A percentile compares a stretch with the other conserved stretches of the same genome.
Conservation (phyloP, 2,329 filamentous ascomycete species). For the Rhinocladiella similis region DNA sequence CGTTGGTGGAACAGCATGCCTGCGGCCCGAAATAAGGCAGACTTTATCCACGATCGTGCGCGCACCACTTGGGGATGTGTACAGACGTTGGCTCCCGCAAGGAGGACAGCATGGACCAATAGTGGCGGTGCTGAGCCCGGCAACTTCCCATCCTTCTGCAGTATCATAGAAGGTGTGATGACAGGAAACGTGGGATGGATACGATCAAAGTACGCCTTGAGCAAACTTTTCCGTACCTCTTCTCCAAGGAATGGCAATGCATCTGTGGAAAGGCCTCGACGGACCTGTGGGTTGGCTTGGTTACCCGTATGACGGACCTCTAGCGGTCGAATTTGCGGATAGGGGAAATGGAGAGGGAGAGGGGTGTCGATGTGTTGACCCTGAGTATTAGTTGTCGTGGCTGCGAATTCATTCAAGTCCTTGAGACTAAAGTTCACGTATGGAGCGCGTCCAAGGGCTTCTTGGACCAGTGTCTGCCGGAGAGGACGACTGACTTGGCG, state of each 20-base stretch:
- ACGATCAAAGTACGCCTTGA: slow-evolving; percentile 52
- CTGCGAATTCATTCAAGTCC: background rate
- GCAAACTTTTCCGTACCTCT: slow-evolving; percentile 40
- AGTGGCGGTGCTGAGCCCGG: slow-evolving; percentile 48
- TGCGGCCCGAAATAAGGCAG: slow-evolving; percentile 54
- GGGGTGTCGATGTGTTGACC: background rate
- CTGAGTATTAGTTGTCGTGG: background rate
- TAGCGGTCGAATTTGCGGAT: background rate
- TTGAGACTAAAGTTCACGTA: too few relatives aligned
- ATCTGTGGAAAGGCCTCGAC: background rate
- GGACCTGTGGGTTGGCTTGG: background rate
- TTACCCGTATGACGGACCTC: too few relatives aligned
- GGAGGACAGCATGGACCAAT: slow-evolving; percentile 51
- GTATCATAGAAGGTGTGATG: slow-evolving; percentile 53
- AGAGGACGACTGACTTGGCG: too few relatives aligned
- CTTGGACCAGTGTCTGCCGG: too few relatives aligned
- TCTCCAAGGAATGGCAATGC: background rate
- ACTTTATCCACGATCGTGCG: slow-evolving; percentile 44
- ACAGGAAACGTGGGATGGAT: slow-evolving; percentile 56
- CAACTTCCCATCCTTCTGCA: slow-evolving; percentile 50
- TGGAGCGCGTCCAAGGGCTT: too few relatives aligned
- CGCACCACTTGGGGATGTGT: slow-evolving; percentile 36
- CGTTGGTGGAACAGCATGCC: slow-evolving; percentile 56
- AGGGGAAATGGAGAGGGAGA: background rate
- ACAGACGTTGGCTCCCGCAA: slow-evolving; percentile 54